phyloP scores from a whole-genome alignment of 2,329 filamentous ascomycete species.

The Aspergillus carbonarius region DNA sequence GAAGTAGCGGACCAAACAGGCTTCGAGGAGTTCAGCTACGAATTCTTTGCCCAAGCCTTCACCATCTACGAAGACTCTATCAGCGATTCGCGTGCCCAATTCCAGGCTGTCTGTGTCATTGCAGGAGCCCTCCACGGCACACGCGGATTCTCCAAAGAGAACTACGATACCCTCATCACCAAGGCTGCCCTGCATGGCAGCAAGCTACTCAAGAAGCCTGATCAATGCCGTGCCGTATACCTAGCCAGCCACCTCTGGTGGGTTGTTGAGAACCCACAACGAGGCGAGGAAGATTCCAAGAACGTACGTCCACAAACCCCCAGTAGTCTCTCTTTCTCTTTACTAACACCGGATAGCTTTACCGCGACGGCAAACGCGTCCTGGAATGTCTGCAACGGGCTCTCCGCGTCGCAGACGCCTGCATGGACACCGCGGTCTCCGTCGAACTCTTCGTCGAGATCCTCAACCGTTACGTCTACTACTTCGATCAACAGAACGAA shows the following conservation, averaged over 20 bases:
- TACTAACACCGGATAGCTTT: constrained; percentile 59
- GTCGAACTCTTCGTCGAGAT: constrained; percentile 99
- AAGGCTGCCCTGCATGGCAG: constrained; percentile 96
- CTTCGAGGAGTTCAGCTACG: constrained; percentile 94
- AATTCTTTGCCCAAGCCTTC: constrained; percentile 97
- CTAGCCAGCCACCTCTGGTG: constrained; percentile 97
- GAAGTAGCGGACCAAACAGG: constrained; percentile 88
- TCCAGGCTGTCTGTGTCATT: constrained; percentile 95
- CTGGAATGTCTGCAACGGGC: constrained; percentile 94
- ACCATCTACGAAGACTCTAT: constrained; percentile 97
- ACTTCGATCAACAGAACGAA: constrained; percentile 99
- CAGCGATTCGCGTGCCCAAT: constrained; percentile 92
- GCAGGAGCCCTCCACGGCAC: constrained; percentile 85
- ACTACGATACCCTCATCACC: constrained; percentile 97
- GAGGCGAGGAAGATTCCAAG: constrained; percentile 77
- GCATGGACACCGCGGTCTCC: constrained; percentile 96
- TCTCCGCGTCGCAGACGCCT: constrained; percentile 92
- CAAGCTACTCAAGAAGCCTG: constrained; percentile 94
- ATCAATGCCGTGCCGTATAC: constrained; percentile 96
- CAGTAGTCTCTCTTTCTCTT: not conserved
- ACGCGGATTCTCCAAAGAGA: constrained; percentile 89
- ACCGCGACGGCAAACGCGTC: constrained; percentile 95
- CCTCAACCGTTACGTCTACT: constrained; percentile 96
- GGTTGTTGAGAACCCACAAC: constrained; percentile 78
- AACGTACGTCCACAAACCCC: constrained; percentile 56